These are phyloP conservation scores for Huiozyma sinensis DNA, from an alignment of 805 yeast genomes.

Conservation along the genomic window DNA sequence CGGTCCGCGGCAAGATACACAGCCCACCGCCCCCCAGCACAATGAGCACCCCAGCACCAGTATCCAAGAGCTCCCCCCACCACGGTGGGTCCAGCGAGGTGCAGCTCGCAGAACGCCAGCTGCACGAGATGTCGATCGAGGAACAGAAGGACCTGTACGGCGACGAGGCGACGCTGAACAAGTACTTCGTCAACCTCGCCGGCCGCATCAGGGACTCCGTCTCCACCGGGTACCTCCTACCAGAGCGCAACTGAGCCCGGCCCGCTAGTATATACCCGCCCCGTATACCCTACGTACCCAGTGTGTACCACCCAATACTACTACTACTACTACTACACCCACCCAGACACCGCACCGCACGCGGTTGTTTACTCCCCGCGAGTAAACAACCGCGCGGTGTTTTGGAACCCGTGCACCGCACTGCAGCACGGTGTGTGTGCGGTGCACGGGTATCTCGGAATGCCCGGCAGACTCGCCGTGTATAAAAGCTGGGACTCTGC, in stretches of 20 bases:
- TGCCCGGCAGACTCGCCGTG: too few relatives aligned
- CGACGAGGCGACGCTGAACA: conserved; percentile 8
- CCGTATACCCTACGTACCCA: too few relatives aligned
- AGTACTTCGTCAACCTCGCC: conserved; percentile 14
- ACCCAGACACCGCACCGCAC: background rate
- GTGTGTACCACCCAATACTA: background rate
- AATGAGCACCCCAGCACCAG: background rate
- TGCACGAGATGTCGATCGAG: conserved; percentile 7
- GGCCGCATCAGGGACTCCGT: conserved; percentile 8
- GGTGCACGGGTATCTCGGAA: too few relatives aligned
- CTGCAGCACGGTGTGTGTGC: background rate
- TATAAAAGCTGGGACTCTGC: background rate
- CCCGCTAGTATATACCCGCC: too few relatives aligned
- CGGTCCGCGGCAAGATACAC: too few relatives aligned
- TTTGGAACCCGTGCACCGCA: background rate
- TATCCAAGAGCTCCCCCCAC: background rate
- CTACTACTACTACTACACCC: background rate
- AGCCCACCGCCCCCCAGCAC: too few relatives aligned
- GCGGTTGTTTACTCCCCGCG: background rate
- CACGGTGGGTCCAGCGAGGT: background rate
- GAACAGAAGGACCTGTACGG: conserved; percentile 9
- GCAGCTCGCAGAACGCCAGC: conserved; percentile 4
- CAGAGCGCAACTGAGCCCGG: conserved; percentile 1
- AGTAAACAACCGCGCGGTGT: background rate
- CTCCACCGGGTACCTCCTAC: conserved; percentile 6